A percentile compares a stretch with the other conserved stretches of the same genome.
phyloP scores from a whole-genome alignment of 1,284 basidiomycete genomes.

The Pseudozyma sp. region DNA sequence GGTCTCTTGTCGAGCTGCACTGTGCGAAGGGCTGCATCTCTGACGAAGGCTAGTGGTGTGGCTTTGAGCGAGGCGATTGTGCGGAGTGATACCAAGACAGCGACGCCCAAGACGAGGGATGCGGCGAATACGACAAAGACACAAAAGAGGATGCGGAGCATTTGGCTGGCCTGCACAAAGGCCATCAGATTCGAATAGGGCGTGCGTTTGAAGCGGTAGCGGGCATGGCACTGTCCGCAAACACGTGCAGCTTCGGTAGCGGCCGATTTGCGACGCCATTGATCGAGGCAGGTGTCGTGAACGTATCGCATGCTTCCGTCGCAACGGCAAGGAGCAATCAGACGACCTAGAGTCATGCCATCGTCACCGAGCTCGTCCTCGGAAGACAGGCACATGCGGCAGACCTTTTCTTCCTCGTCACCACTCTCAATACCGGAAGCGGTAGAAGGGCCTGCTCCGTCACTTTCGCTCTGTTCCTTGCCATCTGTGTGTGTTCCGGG shows the following conservation, averaged over 20 bases:
- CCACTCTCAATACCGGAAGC: neutral
- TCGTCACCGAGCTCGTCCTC: conserved; percentile 44
- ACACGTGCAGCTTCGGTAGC: conserved; percentile 32
- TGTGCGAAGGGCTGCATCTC: conserved; percentile 23
- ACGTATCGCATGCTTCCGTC: conserved; percentile 51
- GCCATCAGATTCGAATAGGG: conserved; percentile 29
- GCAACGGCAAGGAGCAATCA: conserved; percentile 45
- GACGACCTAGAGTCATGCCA: conserved; percentile 31
- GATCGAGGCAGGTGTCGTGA: conserved; percentile 40
- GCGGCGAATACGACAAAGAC: conserved; percentile 21
- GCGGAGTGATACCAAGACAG: conserved; percentile 10
- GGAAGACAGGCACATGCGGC: conserved; percentile 44
- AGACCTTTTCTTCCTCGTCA: conserved; percentile 34
- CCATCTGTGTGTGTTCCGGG: neutral
- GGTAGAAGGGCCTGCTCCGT: neutral
- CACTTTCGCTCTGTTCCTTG: neutral
- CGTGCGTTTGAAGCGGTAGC: conserved; percentile 36
- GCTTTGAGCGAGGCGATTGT: conserved; percentile 17
- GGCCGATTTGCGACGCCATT: conserved; percentile 35
- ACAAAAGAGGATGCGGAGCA: conserved; percentile 35
- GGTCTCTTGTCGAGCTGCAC: conserved; percentile 19
- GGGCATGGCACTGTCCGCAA: conserved; percentile 41
- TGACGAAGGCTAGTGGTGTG: conserved; percentile 28
- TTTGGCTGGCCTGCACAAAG: conserved; percentile 40
- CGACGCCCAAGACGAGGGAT: conserved; percentile 20